Evolutionary conservation across 192 early-diverging fungal genomes (phyloP), one percentile per base, ranked within the genome.

Genomic region (Gaertneriomyces sp.): DNA sequence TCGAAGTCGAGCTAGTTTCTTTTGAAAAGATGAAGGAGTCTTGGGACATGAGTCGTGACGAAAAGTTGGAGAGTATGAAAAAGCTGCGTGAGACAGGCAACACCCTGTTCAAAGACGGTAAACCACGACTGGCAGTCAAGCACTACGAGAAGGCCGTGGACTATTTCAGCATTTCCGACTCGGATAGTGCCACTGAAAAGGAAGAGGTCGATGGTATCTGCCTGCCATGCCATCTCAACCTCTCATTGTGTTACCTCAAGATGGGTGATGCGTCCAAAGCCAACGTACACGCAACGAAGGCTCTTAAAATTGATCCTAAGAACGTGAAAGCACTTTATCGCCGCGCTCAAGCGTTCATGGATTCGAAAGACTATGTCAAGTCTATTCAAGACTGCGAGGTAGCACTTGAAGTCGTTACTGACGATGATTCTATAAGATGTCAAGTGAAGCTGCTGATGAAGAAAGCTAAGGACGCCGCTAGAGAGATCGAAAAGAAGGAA

Each of bases 1-100:
- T 88, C 54, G 84, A 84, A 41, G 67, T 74, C 16, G 67, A 69
- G 62, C 63, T 74, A 14, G 41, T 74, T 5, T 56, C 54, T 11
- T 14, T 70, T 9, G 72, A 74, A 46, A 17, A 33, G 12, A 53
- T 53, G 10, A 71, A 52, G 44, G 61, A 52, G 47, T 43, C 54
- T 4, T n/a, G 54, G 33, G 50, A 51, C 17, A 49, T 63, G 43
- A 56, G 4, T 4, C 14, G 38, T 12, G 46, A 55, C 10, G 72
- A 74, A 40, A 69, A 61, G 43, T 45, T 70, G 56, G 67, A 6
- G 7, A 61, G 10, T 10, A 49, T 67, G 8, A 49, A 45, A 3
- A 20, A 0, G 41, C 25, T 49, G 16, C 69, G 68, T 14, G 72
- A 60, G 10, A 10, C 55, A 39, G 72, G 72, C 3, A 74, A 74